A percentile compares a stretch with the other conserved stretches of the same genome.
phyloP scores from a whole-genome alignment of 2,329 filamentous ascomycete genomes.

The Neopestalotiopsis sp. region DNA sequence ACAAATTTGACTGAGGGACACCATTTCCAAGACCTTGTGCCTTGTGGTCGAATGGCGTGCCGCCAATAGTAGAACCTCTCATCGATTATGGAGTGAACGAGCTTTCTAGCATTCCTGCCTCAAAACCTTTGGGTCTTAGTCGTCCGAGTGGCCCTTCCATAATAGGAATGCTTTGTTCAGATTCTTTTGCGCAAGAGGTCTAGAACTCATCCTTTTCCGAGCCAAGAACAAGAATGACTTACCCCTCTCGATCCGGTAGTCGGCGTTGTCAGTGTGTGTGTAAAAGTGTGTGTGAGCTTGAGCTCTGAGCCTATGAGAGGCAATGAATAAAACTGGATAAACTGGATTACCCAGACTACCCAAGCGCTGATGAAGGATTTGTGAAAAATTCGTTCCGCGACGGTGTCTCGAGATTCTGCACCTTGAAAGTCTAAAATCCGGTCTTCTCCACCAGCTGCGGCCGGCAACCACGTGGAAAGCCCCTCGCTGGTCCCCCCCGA shows the following conservation, averaged over 20 bases:
- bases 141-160: slow-evolving; percentile 1
- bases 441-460: background rate
- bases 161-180: background rate
- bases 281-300: no score
- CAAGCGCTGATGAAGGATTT: background rate
- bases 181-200: background rate
- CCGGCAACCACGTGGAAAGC: no score
- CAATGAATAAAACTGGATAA: background rate
- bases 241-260: background rate
- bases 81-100: background rate
- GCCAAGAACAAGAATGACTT: background rate
- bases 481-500: no score
- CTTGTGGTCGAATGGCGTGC: background rate
- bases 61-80: background rate
- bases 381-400: background rate
- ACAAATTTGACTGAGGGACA: background rate
- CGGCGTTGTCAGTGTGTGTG: background rate
- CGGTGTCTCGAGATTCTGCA: background rate
- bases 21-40: background rate
- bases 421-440: background rate
- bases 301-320: background rate
- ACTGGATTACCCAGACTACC: background rate
- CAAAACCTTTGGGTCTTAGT: background rate
- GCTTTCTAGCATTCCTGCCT: background rate
- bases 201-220: background rate